These are phyloP conservation scores for Talaromyces amestolkiae DNA, from an alignment of 2,329 filamentous ascomycete genomes.

Conservation along the genomic window DNA sequence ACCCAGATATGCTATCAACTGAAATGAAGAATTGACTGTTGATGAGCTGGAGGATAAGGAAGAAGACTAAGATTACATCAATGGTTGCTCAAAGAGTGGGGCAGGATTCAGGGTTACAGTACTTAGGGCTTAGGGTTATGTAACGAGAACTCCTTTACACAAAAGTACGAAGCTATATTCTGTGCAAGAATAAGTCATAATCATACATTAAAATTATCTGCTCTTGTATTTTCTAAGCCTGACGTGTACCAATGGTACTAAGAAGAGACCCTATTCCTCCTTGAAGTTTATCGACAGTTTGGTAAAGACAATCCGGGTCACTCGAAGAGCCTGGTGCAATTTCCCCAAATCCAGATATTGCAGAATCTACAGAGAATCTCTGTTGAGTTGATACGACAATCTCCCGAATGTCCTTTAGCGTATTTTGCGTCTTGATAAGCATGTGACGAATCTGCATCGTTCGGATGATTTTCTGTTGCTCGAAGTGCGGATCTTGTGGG, in stretches of 20 bases:
- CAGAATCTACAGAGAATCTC: constrained; percentile 12
- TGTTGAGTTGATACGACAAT: background rate
- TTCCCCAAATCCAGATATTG: background rate
- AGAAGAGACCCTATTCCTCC: constrained; percentile 12
- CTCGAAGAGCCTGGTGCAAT: background rate
- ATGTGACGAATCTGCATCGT: constrained; percentile 18
- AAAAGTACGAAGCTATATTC: background rate
- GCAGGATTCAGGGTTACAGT: background rate
- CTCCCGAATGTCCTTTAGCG: constrained; percentile 6
- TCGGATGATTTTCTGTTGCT: background rate
- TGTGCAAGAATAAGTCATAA: background rate
- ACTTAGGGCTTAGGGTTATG: background rate
- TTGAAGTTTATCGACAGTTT: constrained; percentile 9
- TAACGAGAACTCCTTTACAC: background rate
- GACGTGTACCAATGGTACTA: background rate
- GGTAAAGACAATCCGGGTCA: constrained; percentile 9
- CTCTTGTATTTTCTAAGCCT: background rate
- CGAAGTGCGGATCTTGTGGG: background rate
- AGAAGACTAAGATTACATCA: constrained; percentile 3
- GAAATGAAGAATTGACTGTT: background rate
- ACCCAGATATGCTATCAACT: background rate
- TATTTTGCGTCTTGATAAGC: constrained; percentile 12
- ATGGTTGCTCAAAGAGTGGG: background rate
- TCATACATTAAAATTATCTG: background rate
- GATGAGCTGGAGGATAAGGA: background rate